Conservation (phyloP, 1,139 yeast species). For the Geotrichum restrictum region DNA sequence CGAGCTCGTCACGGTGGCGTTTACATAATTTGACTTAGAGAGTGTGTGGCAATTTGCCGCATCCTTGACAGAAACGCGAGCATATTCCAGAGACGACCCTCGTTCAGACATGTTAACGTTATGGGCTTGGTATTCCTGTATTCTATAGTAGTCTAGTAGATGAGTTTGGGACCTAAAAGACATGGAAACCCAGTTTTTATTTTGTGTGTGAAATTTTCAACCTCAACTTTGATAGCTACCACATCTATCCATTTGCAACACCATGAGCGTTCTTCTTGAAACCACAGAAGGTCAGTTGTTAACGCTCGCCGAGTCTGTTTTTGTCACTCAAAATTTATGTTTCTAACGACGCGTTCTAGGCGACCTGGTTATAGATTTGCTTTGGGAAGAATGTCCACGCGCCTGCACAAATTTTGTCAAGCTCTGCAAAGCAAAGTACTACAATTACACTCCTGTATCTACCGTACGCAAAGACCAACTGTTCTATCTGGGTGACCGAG, state of each 20-base stretch:
- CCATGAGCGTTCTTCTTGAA: constrained; percentile 58
- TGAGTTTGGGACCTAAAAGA: no score
- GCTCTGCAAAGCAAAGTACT: constrained; percentile 53
- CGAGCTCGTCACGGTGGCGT: constrained; percentile 9
- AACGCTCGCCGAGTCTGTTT: no score
- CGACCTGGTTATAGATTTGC: constrained; percentile 53
- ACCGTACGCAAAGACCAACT: constrained; percentile 40
- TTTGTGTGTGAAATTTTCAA: no score
- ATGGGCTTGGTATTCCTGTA: background rate
- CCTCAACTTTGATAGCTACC: no score
- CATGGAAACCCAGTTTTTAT: no score
- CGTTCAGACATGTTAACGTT: background rate
- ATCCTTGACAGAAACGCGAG: constrained; percentile 5
- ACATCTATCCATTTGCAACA: no score
- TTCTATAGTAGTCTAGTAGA: no score
- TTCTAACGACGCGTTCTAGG: constrained; percentile 31
- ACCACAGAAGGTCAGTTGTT: constrained; percentile 48
- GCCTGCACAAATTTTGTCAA: constrained; percentile 51
- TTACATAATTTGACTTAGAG: constrained; percentile 1
- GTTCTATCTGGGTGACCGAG: constrained; percentile 14
- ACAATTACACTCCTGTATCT: constrained; percentile 50
- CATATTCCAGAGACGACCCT: background rate
- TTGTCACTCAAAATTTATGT: background rate
- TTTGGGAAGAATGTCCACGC: constrained; percentile 39
- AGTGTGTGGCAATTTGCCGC: background rate